Conservation (phyloP, 2,329 filamentous ascomycete species). For the Phaeophleospora eucalypticola region DNA sequence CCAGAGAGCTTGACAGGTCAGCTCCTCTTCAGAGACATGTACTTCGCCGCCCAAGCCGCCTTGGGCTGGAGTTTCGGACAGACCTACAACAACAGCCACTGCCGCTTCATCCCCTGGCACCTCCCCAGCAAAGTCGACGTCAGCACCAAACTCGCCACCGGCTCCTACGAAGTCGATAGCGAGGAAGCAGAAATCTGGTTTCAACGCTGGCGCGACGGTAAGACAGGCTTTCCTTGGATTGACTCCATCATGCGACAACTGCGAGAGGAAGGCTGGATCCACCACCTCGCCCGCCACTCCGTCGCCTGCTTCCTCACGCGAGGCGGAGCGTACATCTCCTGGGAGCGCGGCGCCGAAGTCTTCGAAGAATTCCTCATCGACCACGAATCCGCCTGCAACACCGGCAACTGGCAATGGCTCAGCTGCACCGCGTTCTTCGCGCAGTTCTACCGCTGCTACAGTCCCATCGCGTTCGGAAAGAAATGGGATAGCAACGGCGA, state of each 20-base stretch:
- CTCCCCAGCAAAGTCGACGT: conserved; percentile 59
- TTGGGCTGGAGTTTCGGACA: conserved; percentile 62
- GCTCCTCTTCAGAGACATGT: conserved; percentile 76
- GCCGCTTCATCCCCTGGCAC: conserved; percentile 76
- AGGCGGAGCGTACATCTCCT: conserved; percentile 72
- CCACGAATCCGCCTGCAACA: conserved; percentile 69
- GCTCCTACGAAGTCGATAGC: conserved; percentile 61
- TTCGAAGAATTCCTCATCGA: conserved; percentile 74
- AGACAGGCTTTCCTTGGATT: conserved; percentile 75
- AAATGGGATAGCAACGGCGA: conserved; percentile 69
- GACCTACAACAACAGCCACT: conserved; percentile 61
- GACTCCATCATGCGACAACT: conserved; percentile 77
- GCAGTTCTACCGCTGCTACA: conserved; percentile 67
- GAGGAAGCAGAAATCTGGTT: conserved; percentile 62
- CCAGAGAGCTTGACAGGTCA: conserved; percentile 70
- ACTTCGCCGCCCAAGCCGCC: conserved; percentile 70
- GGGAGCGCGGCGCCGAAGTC: conserved; percentile 74
- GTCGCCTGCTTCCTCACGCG: conserved; percentile 77
- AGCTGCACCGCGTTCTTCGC: conserved; percentile 70
- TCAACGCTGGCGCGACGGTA: conserved; percentile 62
- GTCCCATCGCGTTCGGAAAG: conserved; percentile 65
- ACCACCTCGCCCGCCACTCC: conserved; percentile 72
- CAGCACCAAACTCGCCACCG: conserved; percentile 49
- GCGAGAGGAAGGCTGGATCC: conserved; percentile 69
- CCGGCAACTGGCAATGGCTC: conserved; percentile 76